These are phyloP conservation scores for Paramecium sexaurelia DNA, from an alignment of 73 alveolate species.

Conservation along the genomic window DNA sequence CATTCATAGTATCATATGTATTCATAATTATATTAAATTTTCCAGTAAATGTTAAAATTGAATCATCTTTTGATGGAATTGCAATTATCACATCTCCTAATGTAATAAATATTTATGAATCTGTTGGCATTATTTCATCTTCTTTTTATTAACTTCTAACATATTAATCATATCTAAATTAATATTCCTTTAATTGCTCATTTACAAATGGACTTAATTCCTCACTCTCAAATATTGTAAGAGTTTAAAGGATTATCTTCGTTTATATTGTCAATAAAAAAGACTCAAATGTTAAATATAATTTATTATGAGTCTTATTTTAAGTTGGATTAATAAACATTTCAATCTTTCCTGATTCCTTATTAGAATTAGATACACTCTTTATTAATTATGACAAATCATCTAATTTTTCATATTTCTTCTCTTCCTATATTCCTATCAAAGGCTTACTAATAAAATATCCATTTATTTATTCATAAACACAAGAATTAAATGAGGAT, in stretches of 20 bases:
- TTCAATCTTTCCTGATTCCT: not conserved
- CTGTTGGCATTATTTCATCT: not conserved
- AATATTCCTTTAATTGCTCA: not conserved
- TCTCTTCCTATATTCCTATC: not conserved
- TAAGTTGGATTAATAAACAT: not conserved
- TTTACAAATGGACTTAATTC: not conserved
- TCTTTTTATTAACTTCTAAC: not conserved
- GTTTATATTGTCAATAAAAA: not conserved
- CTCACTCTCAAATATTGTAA: not conserved
- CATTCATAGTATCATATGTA: slow-evolving; percentile 14
- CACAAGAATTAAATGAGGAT: not conserved
- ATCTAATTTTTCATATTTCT: not conserved
- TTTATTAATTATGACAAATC: not conserved
- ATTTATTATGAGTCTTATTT: not conserved
- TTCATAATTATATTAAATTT: not conserved
- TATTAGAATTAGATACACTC: not conserved
- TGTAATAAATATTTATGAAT: not conserved
- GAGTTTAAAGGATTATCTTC: not conserved
- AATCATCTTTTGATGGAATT: not conserved
- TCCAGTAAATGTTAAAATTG: slow-evolving; percentile 17
- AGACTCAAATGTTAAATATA: not conserved
- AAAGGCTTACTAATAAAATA: not conserved
- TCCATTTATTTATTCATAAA: slow-evolving; percentile 14
- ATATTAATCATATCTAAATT: not conserved
- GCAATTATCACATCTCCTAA: not conserved